These are phyloP conservation scores for Colletotrichum chrysophilum DNA, from an alignment of 2,329 filamentous ascomycete genomes.

Conservation along the genomic window DNA sequence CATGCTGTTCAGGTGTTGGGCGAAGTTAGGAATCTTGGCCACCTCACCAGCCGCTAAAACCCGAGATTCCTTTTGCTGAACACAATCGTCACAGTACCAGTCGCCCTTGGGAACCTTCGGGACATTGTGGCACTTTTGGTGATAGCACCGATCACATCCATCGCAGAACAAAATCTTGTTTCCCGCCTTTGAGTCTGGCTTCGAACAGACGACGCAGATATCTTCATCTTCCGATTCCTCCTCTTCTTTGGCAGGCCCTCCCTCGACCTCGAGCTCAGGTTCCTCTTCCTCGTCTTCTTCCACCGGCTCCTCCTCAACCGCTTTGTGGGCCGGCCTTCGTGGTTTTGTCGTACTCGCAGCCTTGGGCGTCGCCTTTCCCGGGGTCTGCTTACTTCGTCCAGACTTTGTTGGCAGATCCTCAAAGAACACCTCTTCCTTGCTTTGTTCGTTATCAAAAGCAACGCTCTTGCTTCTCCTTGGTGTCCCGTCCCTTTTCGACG, in stretches of 20 bases:
- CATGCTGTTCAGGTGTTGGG: slow-evolving; percentile 55
- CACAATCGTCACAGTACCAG: slow-evolving; percentile 66
- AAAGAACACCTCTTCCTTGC: slow-evolving; percentile 51
- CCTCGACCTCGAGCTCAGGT: slow-evolving; percentile 2
- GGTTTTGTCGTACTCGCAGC: slow-evolving; percentile 8
- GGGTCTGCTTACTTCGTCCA: slow-evolving; percentile 26
- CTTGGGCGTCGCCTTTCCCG: slow-evolving; percentile 11
- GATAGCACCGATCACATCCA: slow-evolving; percentile 65
- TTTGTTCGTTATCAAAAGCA: slow-evolving; percentile 48
- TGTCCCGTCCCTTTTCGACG: slow-evolving; percentile 46
- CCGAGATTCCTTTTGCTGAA: slow-evolving; percentile 48
- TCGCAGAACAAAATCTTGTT: slow-evolving; percentile 72
- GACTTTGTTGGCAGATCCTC: slow-evolving; percentile 53
- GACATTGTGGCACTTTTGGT: slow-evolving; percentile 66
- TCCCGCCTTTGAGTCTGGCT: slow-evolving; percentile 59
- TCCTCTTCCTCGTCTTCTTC: background rate
- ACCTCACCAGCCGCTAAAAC: slow-evolving; percentile 33
- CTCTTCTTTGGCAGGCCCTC: slow-evolving; percentile 25
- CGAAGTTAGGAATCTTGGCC: slow-evolving; percentile 62
- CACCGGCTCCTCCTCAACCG: background rate
- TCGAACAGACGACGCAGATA: slow-evolving; percentile 61
- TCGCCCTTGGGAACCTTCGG: slow-evolving; percentile 64
- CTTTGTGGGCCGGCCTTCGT: slow-evolving; percentile 11
- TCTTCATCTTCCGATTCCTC: slow-evolving; percentile 54
- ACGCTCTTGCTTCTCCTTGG: slow-evolving; percentile 57